A percentile compares a stretch with the other conserved stretches of the same genome.
Conservation (phyloP, 345 rosid genomes). For the Aquilaria malaccensis region DNA sequence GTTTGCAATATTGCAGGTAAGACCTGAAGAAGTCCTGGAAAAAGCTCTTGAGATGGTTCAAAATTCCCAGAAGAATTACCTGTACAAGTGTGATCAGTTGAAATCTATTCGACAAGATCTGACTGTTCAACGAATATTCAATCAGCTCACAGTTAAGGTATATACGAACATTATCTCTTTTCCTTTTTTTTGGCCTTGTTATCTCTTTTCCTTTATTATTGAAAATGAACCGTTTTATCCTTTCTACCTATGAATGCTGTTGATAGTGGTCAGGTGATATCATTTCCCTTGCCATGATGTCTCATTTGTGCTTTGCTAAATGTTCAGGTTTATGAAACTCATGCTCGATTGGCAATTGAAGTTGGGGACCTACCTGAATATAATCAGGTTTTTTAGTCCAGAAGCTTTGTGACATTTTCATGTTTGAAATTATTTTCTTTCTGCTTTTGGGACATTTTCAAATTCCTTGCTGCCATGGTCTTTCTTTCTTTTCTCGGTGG, state of each 20-base stretch:
- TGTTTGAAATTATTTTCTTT: background rate
- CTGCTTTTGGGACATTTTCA: background rate
- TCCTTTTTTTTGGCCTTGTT: too few species aligned
- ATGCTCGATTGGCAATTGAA: constrained; percentile 95
- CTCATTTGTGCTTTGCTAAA: constrained; percentile 7
- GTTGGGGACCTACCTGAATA: constrained; percentile 87
- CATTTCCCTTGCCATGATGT: background rate
- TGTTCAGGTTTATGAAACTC: constrained; percentile 94
- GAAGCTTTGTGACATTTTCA: background rate
- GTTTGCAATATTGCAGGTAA: constrained; percentile 49
- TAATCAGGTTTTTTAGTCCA: constrained; percentile 73
- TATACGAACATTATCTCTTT: constrained; percentile 4
- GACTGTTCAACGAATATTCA: constrained; percentile 87
- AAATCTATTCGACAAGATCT: constrained; percentile 99
- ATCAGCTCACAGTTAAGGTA: constrained; percentile 86
- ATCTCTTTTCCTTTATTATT: background rate
- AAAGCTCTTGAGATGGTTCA: constrained; percentile 83
- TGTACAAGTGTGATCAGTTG: constrained; percentile 92
- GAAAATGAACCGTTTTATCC: background rate
- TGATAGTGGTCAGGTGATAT: constrained; percentile 13
- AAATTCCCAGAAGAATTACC: constrained; percentile 84
- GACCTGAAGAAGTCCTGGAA: constrained; percentile 96
- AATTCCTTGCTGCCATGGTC: too few species aligned
- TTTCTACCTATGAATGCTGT: constrained; percentile 1
- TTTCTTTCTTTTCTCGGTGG: background rate